Base-by-base conservation (phyloP, 306 rosid genomes). In the Heteromeles arbutifolia region DNA sequence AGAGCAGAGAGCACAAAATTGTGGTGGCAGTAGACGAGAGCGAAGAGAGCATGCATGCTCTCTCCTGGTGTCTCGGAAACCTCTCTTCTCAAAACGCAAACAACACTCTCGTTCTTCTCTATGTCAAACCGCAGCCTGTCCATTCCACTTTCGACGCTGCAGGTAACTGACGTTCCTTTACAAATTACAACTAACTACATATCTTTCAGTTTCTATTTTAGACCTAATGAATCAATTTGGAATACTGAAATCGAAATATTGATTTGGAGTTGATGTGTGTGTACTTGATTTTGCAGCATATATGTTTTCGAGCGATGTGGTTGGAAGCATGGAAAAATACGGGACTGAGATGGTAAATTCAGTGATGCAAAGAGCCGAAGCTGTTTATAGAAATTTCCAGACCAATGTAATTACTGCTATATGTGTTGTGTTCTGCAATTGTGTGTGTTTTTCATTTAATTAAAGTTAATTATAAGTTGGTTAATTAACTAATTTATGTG, bases 1-100 rank as follows among this genome's bases (percentile, higher is more conserved):
- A 67, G 74, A 82, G 45, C 26, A 77, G 21, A 65, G 92, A 81
- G 61, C 72, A 58, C 61, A 86, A 77, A 79, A 85, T 92, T 8
- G 77, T 92, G 77, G 97, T 92, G 31, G 97, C 91, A 6, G 93
- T 92, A 72, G 96, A 92, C 76, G 97, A 88, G 78, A 88, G 97
- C 74, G 70, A 89, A 65, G 96, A 93, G 85, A 93, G 98, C 80
- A 93, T 89, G 97, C 69, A 63, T 26, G 93, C 96, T 0, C 84
- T 92, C 13, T 83, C 87, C 5, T 93, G 97, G 97, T 91, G 97
- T 82, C 85, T 91, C 41, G 69, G 75, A 10, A 87, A 86, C 70
- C 88, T 93, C 28, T 70, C 82, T 73, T 72, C 90, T 68, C 81
- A 76, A 22, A 74, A 84, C 24, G 69, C 74, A 80, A 74, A 13